Conservation (phyloP, 164 flowering plant species). For the Nymphaea colorata region DNA sequence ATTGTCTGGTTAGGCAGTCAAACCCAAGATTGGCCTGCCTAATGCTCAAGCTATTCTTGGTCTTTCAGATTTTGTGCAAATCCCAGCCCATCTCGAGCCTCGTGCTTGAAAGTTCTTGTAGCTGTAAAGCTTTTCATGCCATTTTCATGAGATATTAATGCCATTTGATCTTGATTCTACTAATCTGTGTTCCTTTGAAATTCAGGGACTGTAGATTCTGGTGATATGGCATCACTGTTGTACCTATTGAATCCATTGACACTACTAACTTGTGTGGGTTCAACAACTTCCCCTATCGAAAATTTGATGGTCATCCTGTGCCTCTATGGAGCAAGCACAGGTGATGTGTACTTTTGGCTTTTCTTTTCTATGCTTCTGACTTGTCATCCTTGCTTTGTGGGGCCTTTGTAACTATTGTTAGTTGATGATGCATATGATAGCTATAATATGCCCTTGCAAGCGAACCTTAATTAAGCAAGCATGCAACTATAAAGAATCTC, state of each 20-base stretch:
- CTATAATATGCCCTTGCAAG: too few relatives aligned
- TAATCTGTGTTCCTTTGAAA: constrained; percentile 1
- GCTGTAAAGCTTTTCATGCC: not conserved
- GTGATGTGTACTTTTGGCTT: constrained; percentile 22
- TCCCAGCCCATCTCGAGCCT: not conserved
- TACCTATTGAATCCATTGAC: constrained; percentile 87
- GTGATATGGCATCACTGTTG: constrained; percentile 69
- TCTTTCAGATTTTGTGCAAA: not conserved
- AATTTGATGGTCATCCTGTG: constrained; percentile 48
- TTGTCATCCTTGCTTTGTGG: too few relatives aligned
- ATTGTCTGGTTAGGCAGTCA: not conserved
- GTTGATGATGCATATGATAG: too few relatives aligned
- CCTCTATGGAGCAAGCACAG: constrained; percentile 66
- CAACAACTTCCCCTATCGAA: constrained; percentile 63
- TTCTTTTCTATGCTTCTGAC: too few relatives aligned
- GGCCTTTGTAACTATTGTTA: too few relatives aligned
- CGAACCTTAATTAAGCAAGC: too few relatives aligned
- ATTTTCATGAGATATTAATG: not conserved
- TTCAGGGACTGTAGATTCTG: constrained; percentile 39
- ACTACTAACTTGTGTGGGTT: constrained; percentile 56
- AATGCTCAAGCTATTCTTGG: not conserved
- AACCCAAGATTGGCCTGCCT: not conserved
- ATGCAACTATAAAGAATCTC: too few relatives aligned
- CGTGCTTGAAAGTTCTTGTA: not conserved
- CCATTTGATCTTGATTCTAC: not conserved